These are phyloP conservation scores for Colletotrichum tamarilloi DNA, from an alignment of 2,329 filamentous ascomycete species.

Conservation along the genomic window DNA sequence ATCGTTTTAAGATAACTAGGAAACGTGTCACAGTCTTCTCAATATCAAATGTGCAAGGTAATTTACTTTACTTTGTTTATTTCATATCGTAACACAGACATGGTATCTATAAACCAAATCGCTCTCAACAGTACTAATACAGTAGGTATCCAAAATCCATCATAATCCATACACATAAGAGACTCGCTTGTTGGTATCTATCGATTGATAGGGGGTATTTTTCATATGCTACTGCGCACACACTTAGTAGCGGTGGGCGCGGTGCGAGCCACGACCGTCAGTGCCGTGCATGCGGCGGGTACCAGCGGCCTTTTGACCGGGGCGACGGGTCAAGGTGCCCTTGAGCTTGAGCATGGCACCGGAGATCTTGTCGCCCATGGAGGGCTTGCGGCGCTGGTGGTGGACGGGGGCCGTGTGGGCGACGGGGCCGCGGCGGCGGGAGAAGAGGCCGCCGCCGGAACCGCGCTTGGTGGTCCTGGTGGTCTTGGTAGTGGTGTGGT, in stretches of 20 bases:
- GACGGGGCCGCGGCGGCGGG: constrained; percentile 44
- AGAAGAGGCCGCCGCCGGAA: constrained; percentile 50
- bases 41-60: too few relatives aligned
- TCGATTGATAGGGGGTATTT: background rate
- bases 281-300: constrained; percentile 80
- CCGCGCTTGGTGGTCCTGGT: constrained; percentile 49
- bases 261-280: constrained; percentile 71
- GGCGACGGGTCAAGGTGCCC: constrained; percentile 74
- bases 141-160: constrained; percentile 14
- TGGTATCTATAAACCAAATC: constrained; percentile 26
- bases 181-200: background rate
- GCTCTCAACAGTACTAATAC: constrained; percentile 23
- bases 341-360: constrained; percentile 80
- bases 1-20: background rate
- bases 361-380: constrained; percentile 80
- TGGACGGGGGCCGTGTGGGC: constrained; percentile 52
- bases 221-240: background rate
- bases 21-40: background rate
- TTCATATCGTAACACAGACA: constrained; percentile 17
- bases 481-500: constrained; percentile 32
- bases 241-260: constrained; percentile 39
- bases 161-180: constrained; percentile 8
- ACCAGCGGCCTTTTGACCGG: constrained; percentile 75
- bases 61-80: background rate
- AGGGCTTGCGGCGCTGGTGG: constrained; percentile 75